Percentiles rank a stretch among this genome's conserved stretches.
These are phyloP conservation scores for Melampsora americana DNA, from an alignment of 1,284 basidiomycete genomes.

Conservation along the genomic window DNA sequence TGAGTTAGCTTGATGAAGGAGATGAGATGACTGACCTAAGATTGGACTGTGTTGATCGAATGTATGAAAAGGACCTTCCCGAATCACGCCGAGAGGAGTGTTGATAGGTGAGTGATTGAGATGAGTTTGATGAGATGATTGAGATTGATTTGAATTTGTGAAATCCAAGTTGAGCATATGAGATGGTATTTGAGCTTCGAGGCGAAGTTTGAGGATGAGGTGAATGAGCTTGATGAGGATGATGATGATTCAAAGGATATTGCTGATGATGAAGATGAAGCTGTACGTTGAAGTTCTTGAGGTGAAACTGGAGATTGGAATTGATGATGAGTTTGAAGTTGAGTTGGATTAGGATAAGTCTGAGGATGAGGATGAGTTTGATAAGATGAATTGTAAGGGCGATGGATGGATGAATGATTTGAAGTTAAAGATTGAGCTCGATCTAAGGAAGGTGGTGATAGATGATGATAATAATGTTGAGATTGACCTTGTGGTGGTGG, in stretches of 20 bases:
- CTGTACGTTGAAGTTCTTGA: too few relatives aligned
- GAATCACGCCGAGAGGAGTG: conserved; percentile 1
- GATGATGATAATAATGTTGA: not conserved
- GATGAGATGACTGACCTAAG: conserved; percentile 14
- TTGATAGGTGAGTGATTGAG: conserved; percentile 2
- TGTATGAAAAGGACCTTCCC: conserved; percentile 19
- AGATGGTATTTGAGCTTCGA: not conserved
- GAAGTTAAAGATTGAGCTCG: too few relatives aligned
- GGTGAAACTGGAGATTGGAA: too few relatives aligned
- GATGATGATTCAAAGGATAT: conserved; percentile 1
- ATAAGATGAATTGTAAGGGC: conserved; percentile 8
- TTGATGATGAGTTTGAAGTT: too few relatives aligned
- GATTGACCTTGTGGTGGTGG: too few relatives aligned
- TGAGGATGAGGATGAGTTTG: not conserved
- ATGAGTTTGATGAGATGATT: not conserved
- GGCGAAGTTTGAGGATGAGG: too few relatives aligned
- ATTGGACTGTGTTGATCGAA: conserved; percentile 32
- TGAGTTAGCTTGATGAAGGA: too few relatives aligned
- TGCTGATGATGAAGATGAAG: conserved; percentile 1
- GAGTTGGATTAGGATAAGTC: not conserved
- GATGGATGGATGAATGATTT: too few relatives aligned
- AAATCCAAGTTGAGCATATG: not conserved
- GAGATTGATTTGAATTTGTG: not conserved
- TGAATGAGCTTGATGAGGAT: not conserved
- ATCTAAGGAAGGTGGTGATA: too few relatives aligned